Conservation (phyloP, 2,329 filamentous ascomycete species). For the Sarocladium kiliense region DNA sequence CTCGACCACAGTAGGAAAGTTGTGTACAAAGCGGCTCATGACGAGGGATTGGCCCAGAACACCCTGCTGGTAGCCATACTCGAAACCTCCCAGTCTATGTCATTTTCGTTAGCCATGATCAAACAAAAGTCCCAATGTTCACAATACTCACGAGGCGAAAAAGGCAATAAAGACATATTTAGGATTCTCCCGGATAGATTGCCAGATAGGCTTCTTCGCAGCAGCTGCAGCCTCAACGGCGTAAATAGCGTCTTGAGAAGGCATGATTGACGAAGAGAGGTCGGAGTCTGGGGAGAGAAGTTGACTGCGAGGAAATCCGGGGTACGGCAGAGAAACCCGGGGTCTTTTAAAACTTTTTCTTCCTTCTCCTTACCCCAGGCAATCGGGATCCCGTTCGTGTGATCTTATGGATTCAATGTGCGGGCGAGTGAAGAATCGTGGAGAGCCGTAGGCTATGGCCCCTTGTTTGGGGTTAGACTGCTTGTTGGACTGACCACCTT, state of each 20-base stretch:
- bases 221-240: background rate
- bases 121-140: no score
- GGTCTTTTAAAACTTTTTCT: constrained; percentile 2
- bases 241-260: background rate
- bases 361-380: background rate
- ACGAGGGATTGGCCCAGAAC: constrained; percentile 48
- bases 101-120: background rate
- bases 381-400: background rate
- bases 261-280: background rate
- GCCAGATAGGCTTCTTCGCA: constrained; percentile 15
- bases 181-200: constrained; percentile 26
- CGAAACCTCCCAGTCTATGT: constrained; percentile 42
- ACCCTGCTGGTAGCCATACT: constrained; percentile 51
- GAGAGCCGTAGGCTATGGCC: background rate
- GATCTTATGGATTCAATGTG: background rate
- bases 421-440: background rate
- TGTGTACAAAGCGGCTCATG: constrained; percentile 44
- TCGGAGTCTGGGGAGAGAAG: background rate
- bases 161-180: constrained; percentile 33
- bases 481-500: no score
- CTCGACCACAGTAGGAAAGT: constrained; percentile 41
- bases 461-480: background rate
- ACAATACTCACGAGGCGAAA: constrained; percentile 33
- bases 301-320: background rate
- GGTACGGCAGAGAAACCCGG: background rate